phyloP scores from a whole-genome alignment of 2,329 filamentous ascomycete species.

The Arthrinium puccinioides region DNA sequence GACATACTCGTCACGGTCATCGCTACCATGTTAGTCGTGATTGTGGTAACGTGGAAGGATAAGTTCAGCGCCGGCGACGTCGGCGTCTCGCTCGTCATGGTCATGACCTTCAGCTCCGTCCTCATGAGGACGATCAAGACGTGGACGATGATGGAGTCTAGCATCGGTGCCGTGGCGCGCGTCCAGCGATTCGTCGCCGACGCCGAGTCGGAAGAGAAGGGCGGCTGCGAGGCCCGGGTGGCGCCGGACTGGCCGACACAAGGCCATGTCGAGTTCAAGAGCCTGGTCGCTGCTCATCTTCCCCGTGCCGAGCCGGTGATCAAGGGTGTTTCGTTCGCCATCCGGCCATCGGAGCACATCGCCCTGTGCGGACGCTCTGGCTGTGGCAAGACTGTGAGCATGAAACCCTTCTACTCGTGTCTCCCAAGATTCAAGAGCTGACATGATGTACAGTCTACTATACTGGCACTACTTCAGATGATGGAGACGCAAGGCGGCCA shows the following conservation, averaged over 20 bases:
- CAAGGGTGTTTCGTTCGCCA: conserved; percentile 3
- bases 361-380: conserved; percentile 11
- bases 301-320: conserved; percentile 5
- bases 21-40: conserved; percentile 19
- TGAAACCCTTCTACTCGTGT: no score
- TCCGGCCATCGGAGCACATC: conserved; percentile 8
- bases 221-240: no score
- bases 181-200: conserved; percentile 3
- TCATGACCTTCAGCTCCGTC: conserved; percentile 10
- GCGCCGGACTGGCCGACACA: neutral
- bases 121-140: conserved; percentile 12
- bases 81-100: conserved; percentile 13
- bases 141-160: conserved; percentile 16
- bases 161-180: conserved; percentile 13
- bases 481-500: conserved; percentile 6
- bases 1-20: conserved; percentile 21
- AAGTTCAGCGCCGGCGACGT: conserved; percentile 3
- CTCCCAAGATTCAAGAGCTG: no score
- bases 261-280: neutral
- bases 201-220: conserved; percentile 3
- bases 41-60: conserved; percentile 10
- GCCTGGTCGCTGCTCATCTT: neutral
- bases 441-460: no score
- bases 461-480: conserved; percentile 9
- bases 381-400: conserved; percentile 10